These are phyloP conservation scores for Coniochaeta sp. DNA, from an alignment of 2,329 filamentous ascomycete species.

Conservation along the genomic window DNA sequence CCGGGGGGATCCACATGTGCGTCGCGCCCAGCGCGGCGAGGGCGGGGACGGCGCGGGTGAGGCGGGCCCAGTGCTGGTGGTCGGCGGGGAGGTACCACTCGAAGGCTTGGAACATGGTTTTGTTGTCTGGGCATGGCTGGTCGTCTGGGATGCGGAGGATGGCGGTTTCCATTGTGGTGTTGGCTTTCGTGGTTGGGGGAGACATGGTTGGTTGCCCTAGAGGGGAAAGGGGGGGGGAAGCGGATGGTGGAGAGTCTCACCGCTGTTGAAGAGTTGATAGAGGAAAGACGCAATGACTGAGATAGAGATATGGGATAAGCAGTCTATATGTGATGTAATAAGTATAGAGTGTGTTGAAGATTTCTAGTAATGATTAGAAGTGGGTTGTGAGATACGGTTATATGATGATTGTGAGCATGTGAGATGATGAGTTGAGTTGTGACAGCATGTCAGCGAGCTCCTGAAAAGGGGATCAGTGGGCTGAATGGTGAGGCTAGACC, in stretches of 20 bases:
- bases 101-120: slow-evolving; percentile 59
- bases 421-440: background rate
- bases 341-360: no score
- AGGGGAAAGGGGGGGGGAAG: background rate
- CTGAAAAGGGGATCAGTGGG: no score
- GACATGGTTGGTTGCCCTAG: no score
- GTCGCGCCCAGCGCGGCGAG: slow-evolving; percentile 55
- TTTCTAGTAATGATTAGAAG: no score
- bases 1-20: slow-evolving; percentile 63
- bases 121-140: slow-evolving; percentile 24
- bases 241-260: no score
- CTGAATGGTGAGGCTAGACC: background rate
- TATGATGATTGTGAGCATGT: background rate
- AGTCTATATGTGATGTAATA: no score
- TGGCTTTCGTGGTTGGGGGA: no score
- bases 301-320: no score
- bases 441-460: background rate
- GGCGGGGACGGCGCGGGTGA: slow-evolving; percentile 41
- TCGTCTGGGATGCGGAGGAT: slow-evolving; percentile 6
- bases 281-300: no score
- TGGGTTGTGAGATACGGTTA: no score
- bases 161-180: slow-evolving; percentile 4
- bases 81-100: slow-evolving; percentile 66
- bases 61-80: slow-evolving; percentile 52
- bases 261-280: no score